These are phyloP conservation scores for Cystobasidiaceae sp. DNA, from an alignment of 1,284 basidiomycete genomes.

Conservation along the genomic window DNA sequence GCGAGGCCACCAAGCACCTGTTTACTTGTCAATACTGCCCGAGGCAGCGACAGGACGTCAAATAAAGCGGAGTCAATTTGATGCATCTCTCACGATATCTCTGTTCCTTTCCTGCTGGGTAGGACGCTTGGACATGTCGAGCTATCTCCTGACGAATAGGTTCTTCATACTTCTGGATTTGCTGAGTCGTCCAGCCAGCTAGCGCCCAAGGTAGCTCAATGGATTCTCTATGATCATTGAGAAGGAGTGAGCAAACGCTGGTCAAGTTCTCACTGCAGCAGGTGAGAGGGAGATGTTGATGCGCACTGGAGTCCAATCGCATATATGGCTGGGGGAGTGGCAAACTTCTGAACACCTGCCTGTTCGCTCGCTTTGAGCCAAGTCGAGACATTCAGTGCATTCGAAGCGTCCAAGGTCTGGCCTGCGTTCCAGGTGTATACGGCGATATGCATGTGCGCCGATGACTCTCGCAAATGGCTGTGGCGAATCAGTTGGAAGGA, in stretches of 20 bases:
- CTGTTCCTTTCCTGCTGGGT: conserved; percentile 57
- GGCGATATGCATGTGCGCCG: background rate
- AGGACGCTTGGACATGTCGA: background rate
- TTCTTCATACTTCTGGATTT: conserved; percentile 32
- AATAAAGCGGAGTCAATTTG: background rate
- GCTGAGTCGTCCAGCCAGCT: conserved; percentile 42
- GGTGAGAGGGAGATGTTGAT: too few relatives aligned
- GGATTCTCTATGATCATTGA: conserved; percentile 54
- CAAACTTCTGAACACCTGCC: background rate
- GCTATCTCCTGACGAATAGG: conserved; percentile 31
- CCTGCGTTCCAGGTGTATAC: conserved; percentile 27
- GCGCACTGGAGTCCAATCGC: conserved; percentile 81
- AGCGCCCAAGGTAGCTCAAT: conserved; percentile 45
- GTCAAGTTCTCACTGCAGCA: conserved; percentile 58
- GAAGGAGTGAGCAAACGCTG: conserved; percentile 57
- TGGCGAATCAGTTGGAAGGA: background rate
- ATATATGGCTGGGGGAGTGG: conserved; percentile 63
- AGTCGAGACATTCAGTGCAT: background rate
- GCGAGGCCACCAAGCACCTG: conserved; percentile 73
- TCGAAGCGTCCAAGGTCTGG: background rate
- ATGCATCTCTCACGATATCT: conserved; percentile 48
- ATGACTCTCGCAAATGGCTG: background rate
- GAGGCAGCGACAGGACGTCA: background rate
- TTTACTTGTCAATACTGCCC: conserved; percentile 59
- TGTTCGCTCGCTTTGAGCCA: conserved; percentile 11